Percentiles rank a stretch among this genome's conserved stretches.
Conservation (phyloP, 805 yeast genomes). For the Cyberlindnera galapagoensis region DNA sequence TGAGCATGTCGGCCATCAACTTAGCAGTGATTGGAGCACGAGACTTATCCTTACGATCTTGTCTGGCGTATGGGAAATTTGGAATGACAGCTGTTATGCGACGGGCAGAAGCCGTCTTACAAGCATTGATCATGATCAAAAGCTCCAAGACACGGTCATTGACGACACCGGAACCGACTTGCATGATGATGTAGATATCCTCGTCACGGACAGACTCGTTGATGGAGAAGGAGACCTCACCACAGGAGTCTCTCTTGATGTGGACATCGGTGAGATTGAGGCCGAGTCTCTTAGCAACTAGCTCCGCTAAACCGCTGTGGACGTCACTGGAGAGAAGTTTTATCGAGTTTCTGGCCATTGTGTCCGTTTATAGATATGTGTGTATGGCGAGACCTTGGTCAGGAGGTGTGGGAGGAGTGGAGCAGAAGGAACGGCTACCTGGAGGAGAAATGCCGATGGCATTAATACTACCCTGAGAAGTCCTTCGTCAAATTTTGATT, state of each 20-base stretch:
- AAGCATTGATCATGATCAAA: conserved; percentile 85
- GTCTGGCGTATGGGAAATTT: conserved; percentile 94
- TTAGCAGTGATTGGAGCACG: conserved; percentile 97
- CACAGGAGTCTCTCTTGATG: conserved; percentile 80
- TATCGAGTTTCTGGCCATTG: conserved; percentile 44
- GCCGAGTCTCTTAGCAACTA: conserved; percentile 59
- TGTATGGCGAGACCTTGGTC: neutral
- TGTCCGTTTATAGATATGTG: neutral
- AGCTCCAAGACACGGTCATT: conserved; percentile 87
- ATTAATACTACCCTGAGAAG: neutral
- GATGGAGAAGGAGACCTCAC: conserved; percentile 82
- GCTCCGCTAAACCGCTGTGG: conserved; percentile 61
- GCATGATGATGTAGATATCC: conserved; percentile 78
- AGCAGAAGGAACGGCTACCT: neutral
- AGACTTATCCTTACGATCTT: conserved; percentile 92
- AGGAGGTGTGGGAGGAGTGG: neutral
- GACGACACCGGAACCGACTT: conserved; percentile 79
- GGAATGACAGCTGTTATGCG: conserved; percentile 93
- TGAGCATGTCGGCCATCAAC: conserved; percentile 82
- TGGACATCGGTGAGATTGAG: conserved; percentile 66
- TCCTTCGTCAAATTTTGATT: neutral
- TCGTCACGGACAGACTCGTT: conserved; percentile 89
- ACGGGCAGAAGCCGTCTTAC: conserved; percentile 93
- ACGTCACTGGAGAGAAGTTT: conserved; percentile 62
- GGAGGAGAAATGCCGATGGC: neutral